Evolutionary conservation across 768 basidiomycete genomes (phyloP).

Genomic region (Lactarius vividus): DNA sequence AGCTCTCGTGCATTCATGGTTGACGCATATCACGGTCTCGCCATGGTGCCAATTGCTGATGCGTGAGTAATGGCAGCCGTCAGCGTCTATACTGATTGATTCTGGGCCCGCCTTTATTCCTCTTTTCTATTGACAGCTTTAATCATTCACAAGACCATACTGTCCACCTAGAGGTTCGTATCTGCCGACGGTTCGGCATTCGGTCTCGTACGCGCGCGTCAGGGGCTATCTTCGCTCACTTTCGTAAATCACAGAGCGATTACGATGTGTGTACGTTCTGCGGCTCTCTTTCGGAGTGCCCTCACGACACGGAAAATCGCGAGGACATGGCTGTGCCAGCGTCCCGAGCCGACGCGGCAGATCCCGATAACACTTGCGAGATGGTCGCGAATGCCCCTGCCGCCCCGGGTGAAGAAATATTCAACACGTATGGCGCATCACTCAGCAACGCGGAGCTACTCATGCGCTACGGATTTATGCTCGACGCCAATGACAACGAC

Average conservation of each 20-base stretch:
- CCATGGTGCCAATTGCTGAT: slow-evolving; percentile 86
- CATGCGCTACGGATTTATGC: slow-evolving; percentile 66
- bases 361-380: slow-evolving; percentile 41
- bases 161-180: slow-evolving; percentile 67
- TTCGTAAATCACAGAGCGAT: slow-evolving; percentile 51
- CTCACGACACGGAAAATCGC: slow-evolving; percentile 51
- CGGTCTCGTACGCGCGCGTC: neutral
- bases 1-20: slow-evolving; percentile 82
- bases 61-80: slow-evolving; percentile 46
- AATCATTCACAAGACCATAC: slow-evolving; percentile 69
- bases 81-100: neutral
- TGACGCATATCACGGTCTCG: slow-evolving; percentile 75
- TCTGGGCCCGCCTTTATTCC: slow-evolving; percentile 13
- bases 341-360: slow-evolving; percentile 11
- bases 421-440: slow-evolving; percentile 74
- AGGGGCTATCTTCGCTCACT: slow-evolving; percentile 7
- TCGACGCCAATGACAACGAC: slow-evolving; percentile 74
- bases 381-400: slow-evolving; percentile 64
- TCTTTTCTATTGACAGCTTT: slow-evolving; percentile 47
- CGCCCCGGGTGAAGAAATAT: slow-evolving; percentile 53
- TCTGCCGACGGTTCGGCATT: slow-evolving; percentile 8
- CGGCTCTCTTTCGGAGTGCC: slow-evolving; percentile 64
- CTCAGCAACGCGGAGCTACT: slow-evolving; percentile 66
- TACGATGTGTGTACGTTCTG: slow-evolving; percentile 71
- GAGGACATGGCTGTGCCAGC: neutral